These are phyloP conservation scores for Irpex sp. DNA, from an alignment of 1,284 basidiomycete species.

Conservation along the genomic window DNA sequence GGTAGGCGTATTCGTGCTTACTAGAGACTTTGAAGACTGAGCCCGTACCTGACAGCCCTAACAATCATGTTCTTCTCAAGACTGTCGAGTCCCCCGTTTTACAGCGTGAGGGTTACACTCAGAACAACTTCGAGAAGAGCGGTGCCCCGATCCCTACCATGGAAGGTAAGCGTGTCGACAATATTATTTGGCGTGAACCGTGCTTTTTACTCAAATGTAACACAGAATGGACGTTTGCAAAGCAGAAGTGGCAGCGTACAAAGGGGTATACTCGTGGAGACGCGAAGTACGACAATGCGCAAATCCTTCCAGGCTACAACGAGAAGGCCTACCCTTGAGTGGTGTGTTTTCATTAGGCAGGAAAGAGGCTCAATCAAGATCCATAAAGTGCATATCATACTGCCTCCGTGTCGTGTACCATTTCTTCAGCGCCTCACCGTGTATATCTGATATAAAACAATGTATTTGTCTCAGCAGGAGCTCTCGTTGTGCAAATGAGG, in stretches of 20 bases:
- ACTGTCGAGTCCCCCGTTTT: conserved; percentile 46
- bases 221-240: conserved; percentile 42
- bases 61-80: conserved; percentile 40
- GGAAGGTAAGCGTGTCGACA: conserved; percentile 28
- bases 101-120: conserved; percentile 41
- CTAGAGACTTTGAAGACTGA: background rate
- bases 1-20: conserved; percentile 21
- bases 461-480: too few species aligned
- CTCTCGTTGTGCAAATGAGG: too few species aligned
- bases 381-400: background rate
- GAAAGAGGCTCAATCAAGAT: background rate
- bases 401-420: background rate
- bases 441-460: background rate
- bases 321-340: conserved; percentile 34
- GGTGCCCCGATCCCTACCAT: conserved; percentile 43
- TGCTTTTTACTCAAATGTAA: background rate
- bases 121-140: conserved; percentile 46
- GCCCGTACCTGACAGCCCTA: conserved; percentile 29
- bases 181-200: background rate
- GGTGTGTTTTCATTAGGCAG: background rate
- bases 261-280: conserved; percentile 27
- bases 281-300: conserved; percentile 30
- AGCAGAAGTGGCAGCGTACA: conserved; percentile 46
- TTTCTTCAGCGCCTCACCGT: background rate
- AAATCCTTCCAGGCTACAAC: conserved; percentile 39